Percentiles rank a stretch among this genome's conserved stretches.
Conservation (phyloP, 108 stramenopile genomes). For the Skeletonema costatum region DNA sequence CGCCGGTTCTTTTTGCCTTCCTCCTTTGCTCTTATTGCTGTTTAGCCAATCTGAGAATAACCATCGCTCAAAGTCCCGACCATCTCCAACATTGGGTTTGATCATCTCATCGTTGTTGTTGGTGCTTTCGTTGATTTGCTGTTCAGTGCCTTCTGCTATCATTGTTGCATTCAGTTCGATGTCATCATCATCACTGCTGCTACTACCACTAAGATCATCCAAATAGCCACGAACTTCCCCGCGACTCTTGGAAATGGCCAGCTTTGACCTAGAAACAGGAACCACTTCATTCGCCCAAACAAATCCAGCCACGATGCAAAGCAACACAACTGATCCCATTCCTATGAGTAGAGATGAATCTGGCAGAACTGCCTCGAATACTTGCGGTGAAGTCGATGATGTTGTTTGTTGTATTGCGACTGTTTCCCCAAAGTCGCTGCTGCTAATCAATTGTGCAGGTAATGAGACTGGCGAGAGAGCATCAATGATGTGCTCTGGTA, state of each 20-base stretch:
- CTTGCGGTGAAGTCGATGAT: slow-evolving; percentile 1
- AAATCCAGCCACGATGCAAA: slow-evolving; percentile 52
- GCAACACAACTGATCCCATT: slow-evolving; percentile 60
- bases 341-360: slow-evolving; percentile 55
- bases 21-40: slow-evolving; percentile 47
- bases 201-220: slow-evolving; percentile 55
- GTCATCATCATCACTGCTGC: slow-evolving; percentile 5
- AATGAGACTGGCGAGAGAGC: neutral
- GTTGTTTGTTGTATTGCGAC: neutral
- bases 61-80: slow-evolving; percentile 77
- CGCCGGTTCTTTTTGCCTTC: slow-evolving; percentile 80
- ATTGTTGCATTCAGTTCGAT: neutral
- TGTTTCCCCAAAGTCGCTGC: neutral
- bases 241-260: slow-evolving; percentile 72
- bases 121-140: neutral
- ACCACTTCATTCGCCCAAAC: slow-evolving; percentile 79
- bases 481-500: neutral
- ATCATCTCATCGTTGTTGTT: neutral
- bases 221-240: slow-evolving; percentile 71
- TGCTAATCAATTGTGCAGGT: neutral
- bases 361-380: slow-evolving; percentile 61
- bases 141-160: neutral
- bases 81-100: slow-evolving; percentile 32
- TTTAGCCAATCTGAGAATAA: slow-evolving; percentile 83
- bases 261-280: slow-evolving; percentile 71